phyloP scores from a whole-genome alignment of 1,139 yeast species.

The Candida sojae region DNA sequence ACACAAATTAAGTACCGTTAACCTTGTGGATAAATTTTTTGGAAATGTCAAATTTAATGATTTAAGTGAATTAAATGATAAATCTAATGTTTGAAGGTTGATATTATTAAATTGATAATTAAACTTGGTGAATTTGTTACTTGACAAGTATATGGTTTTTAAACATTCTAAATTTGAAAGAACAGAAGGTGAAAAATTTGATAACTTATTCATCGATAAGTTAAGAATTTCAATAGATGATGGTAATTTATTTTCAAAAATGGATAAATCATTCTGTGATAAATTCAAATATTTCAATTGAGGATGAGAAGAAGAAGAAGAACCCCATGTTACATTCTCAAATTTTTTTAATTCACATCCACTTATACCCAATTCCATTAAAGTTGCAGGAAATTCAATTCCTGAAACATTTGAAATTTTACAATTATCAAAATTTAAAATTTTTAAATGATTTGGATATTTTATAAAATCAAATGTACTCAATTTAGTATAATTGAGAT shows the following conservation, averaged over 20 bases:
- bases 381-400: slow-evolving; percentile 14
- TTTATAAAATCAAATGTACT: slow-evolving; percentile 15
- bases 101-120: slow-evolving; percentile 10
- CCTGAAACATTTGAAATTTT: slow-evolving; percentile 13
- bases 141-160: slow-evolving; percentile 15
- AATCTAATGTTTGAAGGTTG: slow-evolving; percentile 16
- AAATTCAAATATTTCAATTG: slow-evolving; percentile 14
- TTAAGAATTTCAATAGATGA: slow-evolving; percentile 12
- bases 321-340: slow-evolving; percentile 16
- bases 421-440: slow-evolving; percentile 26
- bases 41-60: slow-evolving; percentile 15
- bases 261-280: slow-evolving; percentile 17
- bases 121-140: slow-evolving; percentile 15
- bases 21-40: slow-evolving; percentile 13
- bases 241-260: slow-evolving; percentile 14
- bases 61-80: slow-evolving; percentile 19
- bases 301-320: slow-evolving; percentile 5
- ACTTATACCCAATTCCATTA: slow-evolving; percentile 22
- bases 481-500: slow-evolving; percentile 21
- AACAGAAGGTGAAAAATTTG: slow-evolving; percentile 11
- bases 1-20: slow-evolving; percentile 19
- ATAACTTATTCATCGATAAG: slow-evolving; percentile 13
- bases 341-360: slow-evolving; percentile 21
- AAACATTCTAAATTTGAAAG: slow-evolving; percentile 13
- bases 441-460: slow-evolving; percentile 18